Evolutionary conservation across 1,284 basidiomycete species (phyloP).

Genomic region (Schizopora paradoxa): DNA sequence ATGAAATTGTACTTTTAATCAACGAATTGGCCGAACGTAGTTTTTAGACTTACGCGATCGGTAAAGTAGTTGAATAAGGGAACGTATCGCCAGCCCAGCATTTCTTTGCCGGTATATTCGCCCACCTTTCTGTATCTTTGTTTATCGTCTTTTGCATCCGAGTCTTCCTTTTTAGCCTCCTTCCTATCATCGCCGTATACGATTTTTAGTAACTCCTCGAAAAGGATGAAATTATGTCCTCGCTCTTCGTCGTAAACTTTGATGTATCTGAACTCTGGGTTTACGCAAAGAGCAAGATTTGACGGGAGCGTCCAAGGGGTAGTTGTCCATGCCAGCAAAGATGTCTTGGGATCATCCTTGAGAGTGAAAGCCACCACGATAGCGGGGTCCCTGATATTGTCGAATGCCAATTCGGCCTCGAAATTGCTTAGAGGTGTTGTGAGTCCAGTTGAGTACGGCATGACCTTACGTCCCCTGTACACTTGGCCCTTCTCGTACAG

Average conservation of each 20-base stretch:
- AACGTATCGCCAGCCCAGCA: conserved; percentile 96
- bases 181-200: conserved; percentile 98
- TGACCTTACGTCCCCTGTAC: conserved; percentile 90
- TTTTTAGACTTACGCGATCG: conserved; percentile 73
- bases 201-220: conserved; percentile 83
- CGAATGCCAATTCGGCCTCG: conserved; percentile 91
- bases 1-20: too few relatives aligned
- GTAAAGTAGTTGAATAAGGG: conserved; percentile 97
- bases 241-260: conserved; percentile 94
- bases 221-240: conserved; percentile 88
- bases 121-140: too few relatives aligned
- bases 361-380: conserved; percentile 93
- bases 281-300: conserved; percentile 92
- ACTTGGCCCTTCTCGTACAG: conserved; percentile 92
- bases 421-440: conserved; percentile 98
- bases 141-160: too few relatives aligned
- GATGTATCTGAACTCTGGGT: conserved; percentile 94
- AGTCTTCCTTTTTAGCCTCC: conserved; percentile 94
- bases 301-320: conserved; percentile 99
- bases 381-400: conserved; percentile 93
- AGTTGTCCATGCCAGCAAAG: conserved; percentile 96
- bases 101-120: conserved; percentile 83
- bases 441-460: conserved; percentile 98
- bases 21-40: too few relatives aligned
- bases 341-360: conserved; percentile 87